Conservation (phyloP, 176 grass and related monocot genomes). For the Bothriochloa decipiens region DNA sequence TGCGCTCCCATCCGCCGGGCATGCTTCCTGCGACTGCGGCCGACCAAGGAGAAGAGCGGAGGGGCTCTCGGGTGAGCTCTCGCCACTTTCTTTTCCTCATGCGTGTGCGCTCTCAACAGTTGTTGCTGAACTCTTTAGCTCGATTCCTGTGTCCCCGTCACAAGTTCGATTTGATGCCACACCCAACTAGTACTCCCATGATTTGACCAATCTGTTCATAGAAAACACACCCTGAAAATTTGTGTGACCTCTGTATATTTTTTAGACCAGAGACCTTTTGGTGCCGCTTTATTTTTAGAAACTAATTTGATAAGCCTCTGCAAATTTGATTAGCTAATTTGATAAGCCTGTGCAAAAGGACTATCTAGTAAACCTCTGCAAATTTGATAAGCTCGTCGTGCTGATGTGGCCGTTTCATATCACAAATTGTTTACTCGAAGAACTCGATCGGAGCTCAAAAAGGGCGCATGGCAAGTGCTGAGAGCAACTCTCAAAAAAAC, state of each 20-base stretch:
- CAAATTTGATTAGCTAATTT: too few relatives aligned
- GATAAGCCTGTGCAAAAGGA: too few relatives aligned
- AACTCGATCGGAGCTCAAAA: not conserved
- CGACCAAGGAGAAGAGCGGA: not conserved
- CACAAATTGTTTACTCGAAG: not conserved
- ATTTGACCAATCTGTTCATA: not conserved
- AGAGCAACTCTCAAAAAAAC: not conserved
- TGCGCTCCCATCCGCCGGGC: not conserved
- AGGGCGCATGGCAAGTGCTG: too few relatives aligned
- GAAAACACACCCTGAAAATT: not conserved
- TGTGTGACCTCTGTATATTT: not conserved
- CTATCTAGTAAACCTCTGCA: not conserved
- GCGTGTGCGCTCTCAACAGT: not conserved
- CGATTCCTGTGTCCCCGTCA: not conserved
- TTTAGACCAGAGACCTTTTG: too few relatives aligned
- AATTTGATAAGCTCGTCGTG: not conserved
- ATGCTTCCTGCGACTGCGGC: not conserved
- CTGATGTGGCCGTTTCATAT: not conserved
- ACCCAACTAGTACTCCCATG: not conserved
- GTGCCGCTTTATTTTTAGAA: too few relatives aligned
- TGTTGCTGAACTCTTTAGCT: not conserved
- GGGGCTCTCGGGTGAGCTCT: conserved; percentile 29
- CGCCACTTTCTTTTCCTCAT: not conserved
- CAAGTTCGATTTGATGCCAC: not conserved
- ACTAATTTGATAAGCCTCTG: too few relatives aligned